These are phyloP conservation scores for Oryza brachyantha DNA, from an alignment of 176 grass and related monocot species.

Conservation along the genomic window DNA sequence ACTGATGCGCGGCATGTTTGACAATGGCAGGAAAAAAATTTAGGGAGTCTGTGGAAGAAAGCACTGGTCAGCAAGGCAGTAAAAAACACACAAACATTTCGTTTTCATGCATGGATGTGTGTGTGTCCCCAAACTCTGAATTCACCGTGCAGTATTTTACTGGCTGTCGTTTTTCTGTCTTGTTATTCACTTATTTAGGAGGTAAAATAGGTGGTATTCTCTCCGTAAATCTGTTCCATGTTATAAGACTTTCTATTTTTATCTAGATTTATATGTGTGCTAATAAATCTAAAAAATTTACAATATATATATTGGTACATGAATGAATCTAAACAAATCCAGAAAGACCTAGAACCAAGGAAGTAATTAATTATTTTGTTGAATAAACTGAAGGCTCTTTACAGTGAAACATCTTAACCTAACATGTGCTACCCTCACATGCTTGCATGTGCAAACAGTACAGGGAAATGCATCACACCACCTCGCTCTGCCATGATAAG, in stretches of 20 bases:
- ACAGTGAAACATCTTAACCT: constrained; percentile 41
- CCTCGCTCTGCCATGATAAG: constrained; percentile 2
- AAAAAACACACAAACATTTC: neutral
- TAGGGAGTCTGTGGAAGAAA: neutral
- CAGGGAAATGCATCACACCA: neutral
- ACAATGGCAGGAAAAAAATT: neutral
- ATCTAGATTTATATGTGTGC: no score
- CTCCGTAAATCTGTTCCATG: no score
- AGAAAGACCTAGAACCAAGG: no score
- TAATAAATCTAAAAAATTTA: no score
- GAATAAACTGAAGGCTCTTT: constrained; percentile 19
- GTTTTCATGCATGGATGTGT: neutral
- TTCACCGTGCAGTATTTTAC: neutral
- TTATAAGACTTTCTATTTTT: no score
- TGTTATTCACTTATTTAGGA: neutral
- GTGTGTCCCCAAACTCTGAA: neutral
- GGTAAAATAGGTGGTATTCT: neutral
- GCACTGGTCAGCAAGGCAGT: neutral
- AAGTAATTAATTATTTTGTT: no score
- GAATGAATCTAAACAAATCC: no score
- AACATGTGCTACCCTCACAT: constrained; percentile 35
- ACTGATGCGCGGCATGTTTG: neutral
- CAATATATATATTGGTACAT: no score
- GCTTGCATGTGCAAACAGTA: neutral
- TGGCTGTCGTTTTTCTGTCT: neutral